These are phyloP conservation scores for Isoetes engelmannii DNA, from an alignment of 83 land plant genomes.

Conservation along the genomic window DNA sequence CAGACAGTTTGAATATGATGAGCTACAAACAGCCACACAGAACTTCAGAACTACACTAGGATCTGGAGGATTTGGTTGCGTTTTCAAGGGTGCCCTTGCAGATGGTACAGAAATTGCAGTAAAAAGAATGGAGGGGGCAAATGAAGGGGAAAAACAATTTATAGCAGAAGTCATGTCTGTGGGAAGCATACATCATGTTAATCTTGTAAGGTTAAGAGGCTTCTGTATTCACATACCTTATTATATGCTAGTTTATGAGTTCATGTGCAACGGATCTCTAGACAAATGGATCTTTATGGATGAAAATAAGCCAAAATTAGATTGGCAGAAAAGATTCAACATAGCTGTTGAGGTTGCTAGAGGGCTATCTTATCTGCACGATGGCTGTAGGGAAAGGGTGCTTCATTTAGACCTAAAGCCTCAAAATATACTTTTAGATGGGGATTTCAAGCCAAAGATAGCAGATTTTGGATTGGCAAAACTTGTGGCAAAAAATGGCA, in stretches of 20 bases:
- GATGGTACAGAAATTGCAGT: not conserved
- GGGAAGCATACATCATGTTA: slow-evolving; percentile 7
- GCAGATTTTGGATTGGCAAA: slow-evolving; percentile 61
- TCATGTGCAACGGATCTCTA: slow-evolving; percentile 1
- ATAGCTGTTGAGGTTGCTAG: slow-evolving; percentile 30
- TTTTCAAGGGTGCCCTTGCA: not conserved
- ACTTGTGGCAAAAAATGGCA: not conserved
- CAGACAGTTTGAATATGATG: no score
- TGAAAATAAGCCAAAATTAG: not conserved
- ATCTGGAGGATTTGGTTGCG: not conserved
- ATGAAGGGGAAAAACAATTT: not conserved
- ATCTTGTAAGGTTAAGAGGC: slow-evolving; percentile 8
- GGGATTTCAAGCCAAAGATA: slow-evolving; percentile 34
- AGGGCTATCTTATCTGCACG: slow-evolving; percentile 48
- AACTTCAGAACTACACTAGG: not conserved
- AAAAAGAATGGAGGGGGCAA: not conserved
- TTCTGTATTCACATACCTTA: not conserved
- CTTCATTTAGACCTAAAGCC: slow-evolving; percentile 58
- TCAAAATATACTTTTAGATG: slow-evolving; percentile 50
- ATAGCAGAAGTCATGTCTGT: slow-evolving; percentile 3
- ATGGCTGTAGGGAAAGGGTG: slow-evolving; percentile 35
- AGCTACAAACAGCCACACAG: no score
- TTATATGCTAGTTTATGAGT: slow-evolving; percentile 10
- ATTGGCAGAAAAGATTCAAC: slow-evolving; percentile 15
- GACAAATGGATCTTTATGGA: slow-evolving; percentile 17